These are phyloP conservation scores for Escallonia herrerae DNA, from an alignment of 129 eudicot species.

Conservation along the genomic window DNA sequence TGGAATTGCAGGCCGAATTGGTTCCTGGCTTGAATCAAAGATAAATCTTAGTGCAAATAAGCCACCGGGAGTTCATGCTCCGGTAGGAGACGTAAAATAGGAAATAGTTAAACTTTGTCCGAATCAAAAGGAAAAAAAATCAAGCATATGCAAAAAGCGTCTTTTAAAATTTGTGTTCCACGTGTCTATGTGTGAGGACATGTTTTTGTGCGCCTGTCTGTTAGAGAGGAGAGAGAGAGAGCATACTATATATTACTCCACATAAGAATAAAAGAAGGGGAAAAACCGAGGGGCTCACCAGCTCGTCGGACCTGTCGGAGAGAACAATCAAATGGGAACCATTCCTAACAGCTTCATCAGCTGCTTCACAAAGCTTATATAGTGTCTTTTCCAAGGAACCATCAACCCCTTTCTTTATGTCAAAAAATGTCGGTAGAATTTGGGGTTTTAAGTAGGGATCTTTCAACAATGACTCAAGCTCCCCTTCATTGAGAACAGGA, in stretches of 20 bases:
- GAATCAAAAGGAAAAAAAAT: too few species aligned
- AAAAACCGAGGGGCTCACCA: constrained; percentile 42
- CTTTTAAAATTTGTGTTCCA: too few species aligned
- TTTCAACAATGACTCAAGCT: constrained; percentile 69
- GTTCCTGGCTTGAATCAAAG: constrained; percentile 38
- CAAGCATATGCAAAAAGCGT: too few species aligned
- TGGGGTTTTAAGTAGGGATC: constrained; percentile 77
- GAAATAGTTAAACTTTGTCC: too few species aligned
- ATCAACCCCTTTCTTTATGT: constrained; percentile 86
- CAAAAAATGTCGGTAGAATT: constrained; percentile 69
- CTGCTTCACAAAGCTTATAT: constrained; percentile 87
- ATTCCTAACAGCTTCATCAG: constrained; percentile 99
- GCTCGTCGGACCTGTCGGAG: constrained; percentile 90
- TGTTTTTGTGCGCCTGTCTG: neutral
- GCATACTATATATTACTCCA: neutral
- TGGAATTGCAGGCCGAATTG: constrained; percentile 96
- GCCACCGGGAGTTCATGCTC: too few species aligned
- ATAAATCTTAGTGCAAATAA: too few species aligned
- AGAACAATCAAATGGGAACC: constrained; percentile 96
- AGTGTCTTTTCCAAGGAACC: constrained; percentile 83
- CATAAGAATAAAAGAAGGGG: neutral
- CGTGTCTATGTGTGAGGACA: neutral
- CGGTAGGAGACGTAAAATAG: too few species aligned
- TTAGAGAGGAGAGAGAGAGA: neutral
- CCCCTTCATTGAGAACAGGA: constrained; percentile 95